Evolutionary conservation across 1,284 basidiomycete species (phyloP).

Genomic region (Phellinidium pouzarii): DNA sequence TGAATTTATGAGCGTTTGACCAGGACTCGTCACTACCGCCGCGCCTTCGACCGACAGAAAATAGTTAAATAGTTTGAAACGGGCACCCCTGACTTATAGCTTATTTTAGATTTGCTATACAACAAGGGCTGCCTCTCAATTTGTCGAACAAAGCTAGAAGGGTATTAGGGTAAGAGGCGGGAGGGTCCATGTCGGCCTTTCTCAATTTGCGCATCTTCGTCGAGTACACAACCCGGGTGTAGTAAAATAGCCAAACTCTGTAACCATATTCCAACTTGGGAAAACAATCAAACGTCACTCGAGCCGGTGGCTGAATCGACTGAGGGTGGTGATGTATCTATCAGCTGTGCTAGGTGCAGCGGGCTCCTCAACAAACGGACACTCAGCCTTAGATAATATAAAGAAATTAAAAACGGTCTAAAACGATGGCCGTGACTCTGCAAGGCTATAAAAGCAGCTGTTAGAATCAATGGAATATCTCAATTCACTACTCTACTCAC

Average conservation of each 20-base stretch:
- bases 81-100: background rate
- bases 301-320: constrained; percentile 7
- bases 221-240: background rate
- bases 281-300: constrained; percentile 1
- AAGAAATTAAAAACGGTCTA: background rate
- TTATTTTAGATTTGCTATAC: constrained; percentile 7
- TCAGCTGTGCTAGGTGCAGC: constrained; percentile 6
- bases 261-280: background rate
- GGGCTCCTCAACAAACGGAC: background rate
- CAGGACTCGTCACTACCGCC: background rate
- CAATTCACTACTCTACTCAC: background rate
- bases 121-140: background rate
- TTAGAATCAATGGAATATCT: background rate
- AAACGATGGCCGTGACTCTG: background rate
- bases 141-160: constrained; percentile 10
- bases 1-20: background rate
- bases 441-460: background rate
- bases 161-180: constrained; percentile 3
- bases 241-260: background rate
- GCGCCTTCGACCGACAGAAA: constrained; percentile 2
- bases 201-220: background rate
- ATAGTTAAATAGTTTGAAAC: constrained; percentile 3
- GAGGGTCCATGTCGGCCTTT: background rate
- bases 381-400: background rate
- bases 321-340: constrained; percentile 6